Evolutionary conservation across 2,329 filamentous ascomycete species (phyloP), one percentile per base, ranked within the genome.

Genomic region (Sarocladium oryzae): DNA sequence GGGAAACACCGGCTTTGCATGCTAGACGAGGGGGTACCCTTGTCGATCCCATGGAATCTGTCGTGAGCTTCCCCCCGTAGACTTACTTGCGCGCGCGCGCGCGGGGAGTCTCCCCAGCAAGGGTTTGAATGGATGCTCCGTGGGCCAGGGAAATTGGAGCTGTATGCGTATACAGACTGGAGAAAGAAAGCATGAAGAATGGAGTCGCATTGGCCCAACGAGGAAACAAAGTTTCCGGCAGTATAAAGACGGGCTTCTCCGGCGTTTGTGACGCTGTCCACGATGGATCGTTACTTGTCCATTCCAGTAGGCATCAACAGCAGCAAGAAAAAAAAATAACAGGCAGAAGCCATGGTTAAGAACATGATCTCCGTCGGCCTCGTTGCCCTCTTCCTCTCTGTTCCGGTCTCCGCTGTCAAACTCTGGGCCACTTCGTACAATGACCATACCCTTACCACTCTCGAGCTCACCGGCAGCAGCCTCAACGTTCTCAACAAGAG

Each of bases 391-490:
- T 45, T 45, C 24, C 40, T 45, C 40, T 45, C 21, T 9, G 40
- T 45, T 10, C 40, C 40, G 5, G 40, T 26, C n/a, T 45, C 45
- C 28, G 9, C 33, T 9, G 28, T 49, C 16, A 26, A 52, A 23
- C 28, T 45, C 40, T 45, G 40, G 40, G 40, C 40, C 16, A 45
- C 74, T 1, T 76, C 74, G 6, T 78, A 77, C 63, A 66, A 66
- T 53, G 74, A 75, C 52, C 67, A 64, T 41, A 20, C 24, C 4
- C 60, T 79, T 56, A 74, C 72, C 18, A 75, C 73, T n/a, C 66
- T 78, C 49, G 68, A 72, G 54, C 61, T 76, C 52, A 69, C 62
- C 51, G 52, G 57, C 51, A 58, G 63, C 55, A 59, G 59, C 51
- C 70, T 83, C 53, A 63, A 68, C 56, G 60, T 64, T 18, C 63